phyloP scores from a whole-genome alignment of 352 stramenopile species.

The Pythium angustatum region DNA sequence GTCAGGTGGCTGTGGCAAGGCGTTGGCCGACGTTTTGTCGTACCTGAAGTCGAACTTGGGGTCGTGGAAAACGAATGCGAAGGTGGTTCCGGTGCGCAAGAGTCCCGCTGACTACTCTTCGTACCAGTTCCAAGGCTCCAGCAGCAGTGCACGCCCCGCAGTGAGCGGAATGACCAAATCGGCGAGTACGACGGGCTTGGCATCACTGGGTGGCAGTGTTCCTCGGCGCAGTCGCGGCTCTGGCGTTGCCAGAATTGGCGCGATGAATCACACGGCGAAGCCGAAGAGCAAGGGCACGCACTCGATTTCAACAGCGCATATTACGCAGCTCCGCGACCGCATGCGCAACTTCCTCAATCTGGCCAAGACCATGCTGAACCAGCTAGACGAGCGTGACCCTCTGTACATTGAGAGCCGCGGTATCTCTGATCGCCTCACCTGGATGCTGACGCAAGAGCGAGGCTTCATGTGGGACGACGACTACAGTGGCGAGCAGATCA shows the following conservation, averaged over 20 bases:
- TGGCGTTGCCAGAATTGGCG: conserved; percentile 78
- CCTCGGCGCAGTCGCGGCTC: conserved; percentile 79
- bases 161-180: conserved; percentile 78
- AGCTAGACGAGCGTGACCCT: conserved; percentile 76
- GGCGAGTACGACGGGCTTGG: conserved; percentile 84
- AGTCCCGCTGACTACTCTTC: conserved; percentile 83
- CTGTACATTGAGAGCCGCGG: conserved; percentile 87
- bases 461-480: conserved; percentile 99
- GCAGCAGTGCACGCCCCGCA: conserved; percentile 36
- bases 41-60: conserved; percentile 68
- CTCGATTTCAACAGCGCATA: conserved; percentile 76
- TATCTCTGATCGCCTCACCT: conserved; percentile 94
- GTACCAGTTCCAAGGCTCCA: conserved; percentile 67
- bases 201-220: conserved; percentile 68
- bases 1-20: conserved; percentile 56
- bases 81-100: conserved; percentile 82
- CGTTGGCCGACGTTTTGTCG: conserved; percentile 70
- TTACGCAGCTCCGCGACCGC: conserved; percentile 94
- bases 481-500: conserved; percentile 96
- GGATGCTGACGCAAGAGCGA: conserved; percentile 95
- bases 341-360: conserved; percentile 93
- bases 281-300: conserved; percentile 64
- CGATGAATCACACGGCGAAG: conserved; percentile 77
- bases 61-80: conserved; percentile 70
- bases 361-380: conserved; percentile 84